phyloP scores from a whole-genome alignment of 306 rosid genomes.

The Rosa lucieae region DNA sequence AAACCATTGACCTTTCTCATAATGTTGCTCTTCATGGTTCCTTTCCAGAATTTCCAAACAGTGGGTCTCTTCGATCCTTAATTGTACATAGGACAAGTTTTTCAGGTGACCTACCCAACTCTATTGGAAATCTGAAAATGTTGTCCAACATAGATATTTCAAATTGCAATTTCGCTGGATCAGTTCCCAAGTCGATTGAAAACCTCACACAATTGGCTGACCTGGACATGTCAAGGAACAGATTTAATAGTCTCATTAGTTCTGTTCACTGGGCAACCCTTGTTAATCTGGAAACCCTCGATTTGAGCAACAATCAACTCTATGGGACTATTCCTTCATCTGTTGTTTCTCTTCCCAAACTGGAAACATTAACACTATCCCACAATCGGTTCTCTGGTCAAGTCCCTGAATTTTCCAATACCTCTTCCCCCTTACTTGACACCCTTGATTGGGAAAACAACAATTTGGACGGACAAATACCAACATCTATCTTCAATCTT shows the following conservation, averaged over 20 bases:
- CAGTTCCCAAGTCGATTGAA: constrained; percentile 9
- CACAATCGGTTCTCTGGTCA: background rate
- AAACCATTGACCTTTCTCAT: background rate
- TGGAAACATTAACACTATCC: too few relatives aligned
- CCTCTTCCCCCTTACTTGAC: constrained; percentile 9
- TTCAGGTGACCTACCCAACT: constrained; percentile 22
- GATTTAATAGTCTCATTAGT: constrained; percentile 7
- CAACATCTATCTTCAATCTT: constrained; percentile 11
- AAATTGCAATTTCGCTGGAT: constrained; percentile 4
- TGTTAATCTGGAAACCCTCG: background rate
- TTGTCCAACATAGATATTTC: background rate
- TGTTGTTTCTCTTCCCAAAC: too few relatives aligned
- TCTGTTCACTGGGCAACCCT: constrained; percentile 23
- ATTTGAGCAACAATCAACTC: constrained; percentile 6
- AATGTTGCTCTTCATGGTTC: constrained; percentile 12
- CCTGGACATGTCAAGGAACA: constrained; percentile 3
- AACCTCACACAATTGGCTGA: constrained; percentile 12
- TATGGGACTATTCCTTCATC: too few relatives aligned
- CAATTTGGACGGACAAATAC: constrained; percentile 43
- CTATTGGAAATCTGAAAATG: constrained; percentile 16
- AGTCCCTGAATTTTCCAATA: constrained; percentile 11
- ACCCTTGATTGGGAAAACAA: constrained; percentile 43
- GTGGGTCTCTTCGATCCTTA: background rate
- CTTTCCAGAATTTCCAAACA: constrained; percentile 9
- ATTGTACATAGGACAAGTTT: background rate